Evolutionary conservation across 2,329 filamentous ascomycete genomes (phyloP).

Genomic region (Pleomassaria siparia): DNA sequence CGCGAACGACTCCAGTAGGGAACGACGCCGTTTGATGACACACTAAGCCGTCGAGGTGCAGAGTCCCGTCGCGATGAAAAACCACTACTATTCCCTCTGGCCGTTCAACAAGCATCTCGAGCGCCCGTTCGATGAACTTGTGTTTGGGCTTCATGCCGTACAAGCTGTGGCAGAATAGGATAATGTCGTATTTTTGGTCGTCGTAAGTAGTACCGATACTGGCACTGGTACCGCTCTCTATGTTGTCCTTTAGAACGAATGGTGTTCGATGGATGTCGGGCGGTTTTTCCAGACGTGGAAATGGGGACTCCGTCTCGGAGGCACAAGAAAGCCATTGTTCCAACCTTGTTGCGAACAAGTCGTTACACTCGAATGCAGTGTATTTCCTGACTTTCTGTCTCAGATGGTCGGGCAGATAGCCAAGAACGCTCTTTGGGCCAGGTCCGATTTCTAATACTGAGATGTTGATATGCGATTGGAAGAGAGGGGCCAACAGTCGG

Average conservation of each 20-base stretch:
- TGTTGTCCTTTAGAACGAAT: conserved; percentile 42
- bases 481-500: conserved; percentile 45
- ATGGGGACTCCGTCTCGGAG: conserved; percentile 30
- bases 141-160: conserved; percentile 59
- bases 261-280: conserved; percentile 44
- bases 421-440: conserved; percentile 58
- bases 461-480: conserved; percentile 46
- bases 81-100: conserved; percentile 53
- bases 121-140: conserved; percentile 49
- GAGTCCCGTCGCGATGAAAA: conserved; percentile 55
- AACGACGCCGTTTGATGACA: conserved; percentile 52
- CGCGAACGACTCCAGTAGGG: conserved; percentile 47
- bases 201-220: conserved; percentile 18
- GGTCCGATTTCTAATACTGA: conserved; percentile 64
- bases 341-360: conserved; percentile 48
- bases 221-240: conserved; percentile 14
- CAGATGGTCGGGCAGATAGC: conserved; percentile 47
- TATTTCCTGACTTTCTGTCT: conserved; percentile 54
- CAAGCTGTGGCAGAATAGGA: conserved; percentile 67
- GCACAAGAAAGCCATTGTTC: conserved; percentile 45
- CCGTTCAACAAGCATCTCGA: conserved; percentile 51
- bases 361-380: conserved; percentile 57
- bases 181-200: conserved; percentile 53
- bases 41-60: conserved; percentile 53
- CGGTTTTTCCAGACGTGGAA: conserved; percentile 47